A percentile compares a stretch with the other conserved stretches of the same genome.
Evolutionary conservation across 2,329 filamentous ascomycete genomes (phyloP).

Genomic region (Xylariomycetidae sp.): DNA sequence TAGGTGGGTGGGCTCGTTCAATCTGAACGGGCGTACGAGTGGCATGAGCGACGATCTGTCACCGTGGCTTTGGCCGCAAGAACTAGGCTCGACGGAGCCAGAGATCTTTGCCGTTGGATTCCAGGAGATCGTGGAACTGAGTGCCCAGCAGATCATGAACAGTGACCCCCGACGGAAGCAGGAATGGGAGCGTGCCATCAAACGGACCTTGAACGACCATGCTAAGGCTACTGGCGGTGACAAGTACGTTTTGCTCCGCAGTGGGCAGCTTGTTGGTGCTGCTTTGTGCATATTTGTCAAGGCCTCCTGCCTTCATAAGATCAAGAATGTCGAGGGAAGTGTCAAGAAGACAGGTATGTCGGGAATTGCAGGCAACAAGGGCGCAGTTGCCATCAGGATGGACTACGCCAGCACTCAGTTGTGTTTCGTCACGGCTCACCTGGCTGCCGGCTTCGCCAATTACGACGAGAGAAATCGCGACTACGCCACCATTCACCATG

Average conservation of each 20-base stretch:
- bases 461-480: slow-evolving; percentile 95
- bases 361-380: slow-evolving; percentile 96
- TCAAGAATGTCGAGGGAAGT: slow-evolving; percentile 95
- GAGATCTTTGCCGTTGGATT: slow-evolving; percentile 89
- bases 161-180: slow-evolving; percentile 84
- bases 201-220: slow-evolving; percentile 66
- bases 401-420: slow-evolving; percentile 90
- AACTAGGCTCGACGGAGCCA: slow-evolving; percentile 57
- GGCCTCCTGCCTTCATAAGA: slow-evolving; percentile 65
- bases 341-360: slow-evolving; percentile 94
- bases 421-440: slow-evolving; percentile 92
- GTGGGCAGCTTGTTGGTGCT: slow-evolving; percentile 90
- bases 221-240: slow-evolving; percentile 60
- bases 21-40: slow-evolving; percentile 80
- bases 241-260: slow-evolving; percentile 82
- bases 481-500: slow-evolving; percentile 81
- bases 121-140: slow-evolving; percentile 97
- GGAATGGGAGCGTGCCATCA: slow-evolving; percentile 80
- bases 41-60: slow-evolving; percentile 76
- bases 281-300: slow-evolving; percentile 89
- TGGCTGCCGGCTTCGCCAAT: slow-evolving; percentile 93
- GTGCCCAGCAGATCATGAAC: slow-evolving; percentile 98
- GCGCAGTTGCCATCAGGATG: slow-evolving; percentile 91
- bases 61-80: slow-evolving; percentile 72
- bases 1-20: slow-evolving; percentile 76